Conservation (phyloP, 2,329 filamentous ascomycete species). For the Aureobasidium sp. region DNA sequence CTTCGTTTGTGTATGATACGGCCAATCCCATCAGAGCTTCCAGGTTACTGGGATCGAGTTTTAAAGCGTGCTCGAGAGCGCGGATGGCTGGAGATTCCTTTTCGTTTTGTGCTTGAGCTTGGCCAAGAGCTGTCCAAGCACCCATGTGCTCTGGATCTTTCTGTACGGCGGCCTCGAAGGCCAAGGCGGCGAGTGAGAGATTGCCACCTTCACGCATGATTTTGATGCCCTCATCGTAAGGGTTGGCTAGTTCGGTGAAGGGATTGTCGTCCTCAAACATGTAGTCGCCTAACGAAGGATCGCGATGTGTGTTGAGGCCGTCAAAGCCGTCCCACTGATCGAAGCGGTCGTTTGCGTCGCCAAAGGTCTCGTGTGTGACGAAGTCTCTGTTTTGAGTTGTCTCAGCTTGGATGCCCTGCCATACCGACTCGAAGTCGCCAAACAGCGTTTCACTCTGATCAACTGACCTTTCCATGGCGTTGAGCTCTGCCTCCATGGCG, state of each 20-base stretch:
- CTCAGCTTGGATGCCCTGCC: constrained; percentile 74
- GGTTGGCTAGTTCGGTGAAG: constrained; percentile 71
- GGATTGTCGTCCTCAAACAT: constrained; percentile 93
- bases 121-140: constrained; percentile 88
- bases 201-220: constrained; percentile 94
- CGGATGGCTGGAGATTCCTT: constrained; percentile 95
- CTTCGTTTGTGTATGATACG: constrained; percentile 97
- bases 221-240: constrained; percentile 86
- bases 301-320: constrained; percentile 60
- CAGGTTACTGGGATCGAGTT: constrained; percentile 78
- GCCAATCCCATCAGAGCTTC: constrained; percentile 90
- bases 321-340: constrained; percentile 77
- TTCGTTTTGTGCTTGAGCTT: constrained; percentile 94
- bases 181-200: constrained; percentile 82
- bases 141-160: constrained; percentile 81
- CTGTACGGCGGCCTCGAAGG: constrained; percentile 92
- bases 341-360: constrained; percentile 60
- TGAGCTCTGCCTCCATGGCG: constrained; percentile 77
- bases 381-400: constrained; percentile 61
- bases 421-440: constrained; percentile 85
- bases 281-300: constrained; percentile 75
- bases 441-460: constrained; percentile 32
- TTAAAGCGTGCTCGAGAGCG: constrained; percentile 83
- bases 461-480: constrained; percentile 81
- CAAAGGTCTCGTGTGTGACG: constrained; percentile 57